Base-by-base conservation (phyloP, 306 rosid genomes). In the Medicago ruthenica region DNA sequence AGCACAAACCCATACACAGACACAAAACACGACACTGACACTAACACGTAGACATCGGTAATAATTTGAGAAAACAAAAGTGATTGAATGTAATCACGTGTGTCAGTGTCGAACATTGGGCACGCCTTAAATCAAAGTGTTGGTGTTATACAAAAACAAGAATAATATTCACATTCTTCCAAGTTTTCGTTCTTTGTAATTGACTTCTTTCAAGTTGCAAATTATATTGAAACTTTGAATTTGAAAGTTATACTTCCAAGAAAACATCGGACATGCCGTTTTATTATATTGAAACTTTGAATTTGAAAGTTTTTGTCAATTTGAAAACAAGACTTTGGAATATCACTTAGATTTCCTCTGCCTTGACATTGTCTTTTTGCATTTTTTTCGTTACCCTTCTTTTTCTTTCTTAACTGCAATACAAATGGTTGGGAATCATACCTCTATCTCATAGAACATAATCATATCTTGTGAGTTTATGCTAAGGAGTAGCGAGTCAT, bases 361-460 rank as follows among this genome's bases (percentile, higher is more conserved):
- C 24, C 11, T 55, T 65, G 67, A 7, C 55, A 34, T 66, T 59
- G 40, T 75, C 51, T 45, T 45, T 67, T 2, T 58, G 31, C 65
- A 47, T 48, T 12, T 55, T 53, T 20, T 54, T 54, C 60, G 18
- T 54, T 54, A 18, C 9, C 13, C 27, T 54, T 48, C 0, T 48
- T 1, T 48, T 15, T 58, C 39, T 68, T 73, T 75, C 24, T 68
- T 24, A 55, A 36, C 22, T 74, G 15, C 21, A 70, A 76, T 42
- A 12, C 51, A 34, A 37, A 7, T 8, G 44, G 11, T 40, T 40
- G 11, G 44, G 45, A 37, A 37, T 5, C 41, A 37, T 37, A 5
- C 41, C 7, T 37, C 41, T 8, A 8, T 40, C 11, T 40, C 11
- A 40, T 10, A 40, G 6, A 8, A 8, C 44, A 8, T 40, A 40